phyloP scores from a whole-genome alignment of 164 flowering plant genomes.

The Vitis cinerea region DNA sequence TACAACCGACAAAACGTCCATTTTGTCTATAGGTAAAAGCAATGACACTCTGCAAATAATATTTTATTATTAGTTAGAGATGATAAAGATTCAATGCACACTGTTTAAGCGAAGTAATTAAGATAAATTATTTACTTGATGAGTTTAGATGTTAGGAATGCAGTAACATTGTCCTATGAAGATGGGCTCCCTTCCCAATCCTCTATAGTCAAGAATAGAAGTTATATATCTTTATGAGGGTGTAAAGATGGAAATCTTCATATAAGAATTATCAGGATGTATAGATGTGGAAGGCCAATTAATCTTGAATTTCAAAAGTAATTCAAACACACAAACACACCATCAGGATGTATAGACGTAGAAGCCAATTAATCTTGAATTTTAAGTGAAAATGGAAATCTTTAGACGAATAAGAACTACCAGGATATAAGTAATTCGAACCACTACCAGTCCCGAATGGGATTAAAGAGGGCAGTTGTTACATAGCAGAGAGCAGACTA shows the following conservation, averaged over 20 bases:
- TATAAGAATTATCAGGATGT: not conserved
- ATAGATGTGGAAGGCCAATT: not conserved
- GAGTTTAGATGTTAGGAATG: not conserved
- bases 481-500: not conserved
- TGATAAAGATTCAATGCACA: not conserved
- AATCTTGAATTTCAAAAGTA: not conserved
- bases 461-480: not conserved
- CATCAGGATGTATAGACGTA: too few species aligned
- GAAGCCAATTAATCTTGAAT: too few species aligned
- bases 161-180: not conserved
- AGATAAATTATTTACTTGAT: not conserved
- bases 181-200: not conserved
- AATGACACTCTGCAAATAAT: slow-evolving; percentile 21
- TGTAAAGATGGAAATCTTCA: not conserved
- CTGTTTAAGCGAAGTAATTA: not conserved
- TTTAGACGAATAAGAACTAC: too few species aligned
- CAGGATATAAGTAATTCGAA: not conserved
- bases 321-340: not conserved
- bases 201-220: not conserved
- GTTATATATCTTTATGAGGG: too few species aligned
- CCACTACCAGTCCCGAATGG: not conserved
- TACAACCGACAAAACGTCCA: slow-evolving; percentile 29
- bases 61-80: not conserved
- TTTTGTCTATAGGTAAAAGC: slow-evolving; percentile 31
- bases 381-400: too few species aligned